phyloP scores from a whole-genome alignment of 2,329 filamentous ascomycete genomes.

The Sclerotinia minor region DNA sequence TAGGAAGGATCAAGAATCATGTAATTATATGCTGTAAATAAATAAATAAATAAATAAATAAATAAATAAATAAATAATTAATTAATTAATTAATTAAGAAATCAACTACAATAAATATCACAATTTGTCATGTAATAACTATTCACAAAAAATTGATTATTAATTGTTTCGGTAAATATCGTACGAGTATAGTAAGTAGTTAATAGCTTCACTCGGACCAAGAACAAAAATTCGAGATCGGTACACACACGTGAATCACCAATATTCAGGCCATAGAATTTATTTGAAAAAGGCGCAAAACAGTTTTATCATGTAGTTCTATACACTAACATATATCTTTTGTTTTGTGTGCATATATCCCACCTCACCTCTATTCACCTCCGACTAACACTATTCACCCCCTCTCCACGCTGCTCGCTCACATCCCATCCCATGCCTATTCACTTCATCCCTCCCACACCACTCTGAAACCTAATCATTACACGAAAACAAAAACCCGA shows the following conservation, averaged over 20 bases:
- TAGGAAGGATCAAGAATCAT: too few species aligned
- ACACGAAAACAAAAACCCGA: constrained; percentile 23
- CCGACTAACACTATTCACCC: neutral
- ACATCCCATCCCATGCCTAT: neutral
- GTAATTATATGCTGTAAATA: too few species aligned
- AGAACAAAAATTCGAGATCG: neutral
- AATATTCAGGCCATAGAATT: too few species aligned
- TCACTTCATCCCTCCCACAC: constrained; percentile 11
- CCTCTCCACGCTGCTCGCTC: neutral
- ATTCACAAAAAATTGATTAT: neutral
- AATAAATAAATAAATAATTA: too few species aligned
- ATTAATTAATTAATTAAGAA: too few species aligned
- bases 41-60: too few species aligned
- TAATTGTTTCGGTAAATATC: too few species aligned
- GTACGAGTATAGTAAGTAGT: neutral
- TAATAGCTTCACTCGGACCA: neutral
- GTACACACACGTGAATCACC: neutral
- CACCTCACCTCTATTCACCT: constrained; percentile 10
- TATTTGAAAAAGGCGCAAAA: constrained; percentile 9
- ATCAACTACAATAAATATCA: too few species aligned
- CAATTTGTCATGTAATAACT: neutral
- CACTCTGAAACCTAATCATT: constrained; percentile 22
- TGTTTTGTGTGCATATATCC: constrained; percentile 16
- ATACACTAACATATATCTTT: constrained; percentile 21
- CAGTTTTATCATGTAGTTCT: constrained; percentile 16